Evolutionary conservation across 2,329 filamentous ascomycete genomes (phyloP), one percentile per base, ranked within the genome.

Genomic region (Pseudocercospora fuligena): DNA sequence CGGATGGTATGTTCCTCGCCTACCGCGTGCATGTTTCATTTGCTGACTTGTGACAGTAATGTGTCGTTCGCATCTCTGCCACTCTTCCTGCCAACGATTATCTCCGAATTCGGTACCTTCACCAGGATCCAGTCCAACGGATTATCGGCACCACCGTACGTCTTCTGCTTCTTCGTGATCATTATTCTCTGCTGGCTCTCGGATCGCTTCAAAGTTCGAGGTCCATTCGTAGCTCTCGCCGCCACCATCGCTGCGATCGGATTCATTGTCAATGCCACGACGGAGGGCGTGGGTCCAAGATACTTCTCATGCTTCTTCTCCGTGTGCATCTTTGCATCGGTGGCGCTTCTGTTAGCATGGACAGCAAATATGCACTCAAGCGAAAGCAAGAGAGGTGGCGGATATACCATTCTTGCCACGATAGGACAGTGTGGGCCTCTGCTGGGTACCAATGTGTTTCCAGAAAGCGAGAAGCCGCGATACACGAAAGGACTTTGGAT

Each of bases 391-490:
- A 69, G 78, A 5, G 77, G 77, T 0, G 79, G 79, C 1, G 79
- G 75, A 0, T 78, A 76, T 49, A 73, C 74, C 6, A 78, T 82
- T 31, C 69, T 82, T 31, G 75, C 74, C n/a, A 80, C 77, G 1
- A 70, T 81, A 9, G 80, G 80, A 1, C 92, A 96, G 79, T 90
- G 89, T 69, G 92, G 92, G 0, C 92, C 92, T 1, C 78, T 87
- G 2, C 73, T 87, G 0, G 85, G 85, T 1, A 64, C 88, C 2
- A 84, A 88, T 56, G 72, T 90, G 8, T 92, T 90, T 70, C 89
- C 88, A 0, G 73, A 77, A 14, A 74, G 66, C 6, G 82, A 86
- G 53, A 78, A 75, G 11, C 84, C 85, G 11, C 78, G 80, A 5
- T 85, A 81, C 67, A 73, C 81, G 1, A 87, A 85, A 1, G 89